Base-by-base conservation (phyloP, 768 basidiomycete genomes). In the Gloeopeniophorella convolvens region DNA sequence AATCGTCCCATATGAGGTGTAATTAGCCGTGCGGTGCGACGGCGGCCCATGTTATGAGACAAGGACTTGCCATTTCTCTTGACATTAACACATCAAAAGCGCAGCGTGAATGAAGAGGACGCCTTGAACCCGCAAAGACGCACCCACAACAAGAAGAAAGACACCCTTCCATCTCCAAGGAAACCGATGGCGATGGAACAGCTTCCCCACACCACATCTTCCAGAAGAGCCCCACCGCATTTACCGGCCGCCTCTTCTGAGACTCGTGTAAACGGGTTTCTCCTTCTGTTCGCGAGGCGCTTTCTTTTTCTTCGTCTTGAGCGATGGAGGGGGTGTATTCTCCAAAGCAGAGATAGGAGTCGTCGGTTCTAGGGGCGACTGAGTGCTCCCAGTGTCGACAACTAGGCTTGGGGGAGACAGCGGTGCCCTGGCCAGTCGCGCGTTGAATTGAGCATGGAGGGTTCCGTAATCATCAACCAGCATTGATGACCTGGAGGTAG, bases 401-500 rank as follows among this genome's bases (percentile, higher is more conserved):
- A 43, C 13, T 5, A 37, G n/a, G 16, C 5, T 23, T 5, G 51
- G 45, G 23, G n/a, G n/a, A n/a, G n/a, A n/a, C n/a, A 54, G 15
- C 4, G 31, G 18, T 18, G 59, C 42, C 42, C 58, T 60, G 3
- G 46, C 48, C 8, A 66, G 46, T 16, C 54, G 51, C 9, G 62
- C 63, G 37, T 64, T 62, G 26, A 62, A 37, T 23, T 46, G 55
- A 6, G 55, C 65, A 3, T 50, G n/a, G 5, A 66, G 49, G 3
- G 60, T 45, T 2, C 55, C 61, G 27, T 62, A 58, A 13, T 31
- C 36, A 13, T 55, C 55, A 12, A 66, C 52, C 28, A 61, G 63
- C 16, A 58, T 44, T 26, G 60, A 63, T 10, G 62, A 65, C 27
- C 63, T 65, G 49, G 30, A 45, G 15, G 13, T 7, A 4, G 8